These are phyloP conservation scores for Fusarium sp. DNA, from an alignment of 2,329 filamentous ascomycete species.

Conservation along the genomic window DNA sequence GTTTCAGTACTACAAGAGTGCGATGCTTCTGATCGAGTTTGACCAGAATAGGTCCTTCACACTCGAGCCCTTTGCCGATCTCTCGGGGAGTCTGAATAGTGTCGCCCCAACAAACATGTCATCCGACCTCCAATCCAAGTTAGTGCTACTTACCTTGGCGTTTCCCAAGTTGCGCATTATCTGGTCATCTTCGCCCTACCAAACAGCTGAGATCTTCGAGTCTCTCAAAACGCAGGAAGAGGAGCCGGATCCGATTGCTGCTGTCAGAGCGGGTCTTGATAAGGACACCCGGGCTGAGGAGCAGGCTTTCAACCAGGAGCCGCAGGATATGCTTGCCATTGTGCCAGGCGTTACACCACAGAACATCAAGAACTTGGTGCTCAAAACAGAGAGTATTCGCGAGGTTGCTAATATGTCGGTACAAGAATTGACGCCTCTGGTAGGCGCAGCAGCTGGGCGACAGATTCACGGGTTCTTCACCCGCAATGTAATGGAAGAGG, in stretches of 20 bases:
- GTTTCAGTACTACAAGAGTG: slow-evolving; percentile 89
- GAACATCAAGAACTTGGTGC: slow-evolving; percentile 77
- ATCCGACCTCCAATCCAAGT: slow-evolving; percentile 88
- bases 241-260: slow-evolving; percentile 90
- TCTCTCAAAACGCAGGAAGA: slow-evolving; percentile 89
- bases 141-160: slow-evolving; percentile 90
- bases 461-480: slow-evolving; percentile 87
- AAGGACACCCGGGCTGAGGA: slow-evolving; percentile 68
- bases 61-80: slow-evolving; percentile 81
- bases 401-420: slow-evolving; percentile 90
- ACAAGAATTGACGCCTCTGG: slow-evolving; percentile 75
- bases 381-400: slow-evolving; percentile 79
- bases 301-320: slow-evolving; percentile 82
- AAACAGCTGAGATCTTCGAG: slow-evolving; percentile 97
- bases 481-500: slow-evolving; percentile 67
- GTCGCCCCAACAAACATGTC: slow-evolving; percentile 68
- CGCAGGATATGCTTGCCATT: slow-evolving; percentile 88
- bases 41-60: slow-evolving; percentile 98
- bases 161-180: slow-evolving; percentile 92
- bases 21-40: slow-evolving; percentile 96
- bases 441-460: slow-evolving; percentile 81
- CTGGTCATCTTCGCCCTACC: slow-evolving; percentile 92
- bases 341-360: slow-evolving; percentile 88
- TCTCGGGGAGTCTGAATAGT: slow-evolving; percentile 70
- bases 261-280: slow-evolving; percentile 82